Evolutionary conservation across 1,139 yeast species (phyloP).

Genomic region (Debaryomyces nepalensis): DNA sequence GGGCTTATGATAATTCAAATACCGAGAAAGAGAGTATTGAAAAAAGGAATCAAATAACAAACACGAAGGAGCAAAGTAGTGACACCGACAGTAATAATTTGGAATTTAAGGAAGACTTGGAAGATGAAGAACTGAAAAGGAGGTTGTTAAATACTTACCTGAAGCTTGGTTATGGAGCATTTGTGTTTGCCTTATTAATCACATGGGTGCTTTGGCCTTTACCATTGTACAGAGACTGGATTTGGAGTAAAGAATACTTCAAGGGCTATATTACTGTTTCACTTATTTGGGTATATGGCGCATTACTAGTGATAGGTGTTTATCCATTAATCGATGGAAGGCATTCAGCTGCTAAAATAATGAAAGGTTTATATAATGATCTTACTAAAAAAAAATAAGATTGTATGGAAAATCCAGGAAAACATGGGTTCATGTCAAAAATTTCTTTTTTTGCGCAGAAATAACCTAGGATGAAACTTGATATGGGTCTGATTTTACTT

Average conservation of each 20-base stretch:
- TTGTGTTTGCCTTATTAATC: conserved; percentile 32
- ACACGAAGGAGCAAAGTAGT: conserved; percentile 4
- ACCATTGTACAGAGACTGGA: conserved; percentile 49
- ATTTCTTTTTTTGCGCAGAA: too few relatives aligned
- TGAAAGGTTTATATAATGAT: conserved; percentile 28
- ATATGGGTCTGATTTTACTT: too few relatives aligned
- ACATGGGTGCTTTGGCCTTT: conserved; percentile 52
- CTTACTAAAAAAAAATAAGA: not conserved
- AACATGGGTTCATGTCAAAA: too few relatives aligned
- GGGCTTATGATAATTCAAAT: conserved; percentile 1
- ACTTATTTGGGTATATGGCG: conserved; percentile 42
- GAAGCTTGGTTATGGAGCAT: conserved; percentile 35
- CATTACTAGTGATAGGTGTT: conserved; percentile 38
- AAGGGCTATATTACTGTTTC: conserved; percentile 46
- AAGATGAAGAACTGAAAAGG: conserved; percentile 12
- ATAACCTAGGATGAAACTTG: too few relatives aligned
- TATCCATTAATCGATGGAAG: conserved; percentile 45
- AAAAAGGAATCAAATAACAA: not conserved
- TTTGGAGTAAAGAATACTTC: conserved; percentile 44
- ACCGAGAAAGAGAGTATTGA: not conserved
- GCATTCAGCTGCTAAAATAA: conserved; percentile 27
- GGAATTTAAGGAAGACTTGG: conserved; percentile 6
- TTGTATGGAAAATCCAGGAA: too few relatives aligned
- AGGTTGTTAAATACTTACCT: conserved; percentile 25
- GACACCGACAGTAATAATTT: conserved; percentile 6